These are phyloP conservation scores for Hysterangium stoloniferum DNA, from an alignment of 768 basidiomycete genomes.

Conservation along the genomic window DNA sequence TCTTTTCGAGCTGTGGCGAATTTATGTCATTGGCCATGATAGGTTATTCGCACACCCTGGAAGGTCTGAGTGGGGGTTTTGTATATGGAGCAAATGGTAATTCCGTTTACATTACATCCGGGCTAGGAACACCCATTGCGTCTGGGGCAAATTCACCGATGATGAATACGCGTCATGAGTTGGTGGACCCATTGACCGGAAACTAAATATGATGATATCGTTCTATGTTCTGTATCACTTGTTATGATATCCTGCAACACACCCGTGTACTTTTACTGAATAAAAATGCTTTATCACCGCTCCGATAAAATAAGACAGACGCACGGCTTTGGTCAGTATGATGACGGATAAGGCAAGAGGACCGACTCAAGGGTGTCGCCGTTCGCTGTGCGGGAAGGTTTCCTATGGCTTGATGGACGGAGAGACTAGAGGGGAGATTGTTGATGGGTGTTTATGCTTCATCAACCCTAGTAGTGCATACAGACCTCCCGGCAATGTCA, in stretches of 20 bases:
- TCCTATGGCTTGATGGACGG: too few relatives aligned
- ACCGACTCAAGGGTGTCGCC: too few relatives aligned
- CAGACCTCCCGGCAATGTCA: too few relatives aligned
- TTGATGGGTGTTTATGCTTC: too few relatives aligned
- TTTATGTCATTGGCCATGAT: slow-evolving; percentile 1
- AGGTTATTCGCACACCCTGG: slow-evolving; percentile 77
- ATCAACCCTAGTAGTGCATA: too few relatives aligned
- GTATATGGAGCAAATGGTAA: slow-evolving; percentile 71
- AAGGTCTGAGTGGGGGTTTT: slow-evolving; percentile 79
- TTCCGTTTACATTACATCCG: slow-evolving; percentile 75
- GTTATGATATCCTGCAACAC: background rate
- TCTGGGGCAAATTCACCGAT: slow-evolving; percentile 2
- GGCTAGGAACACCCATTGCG: slow-evolving; percentile 40
- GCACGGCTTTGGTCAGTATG: background rate
- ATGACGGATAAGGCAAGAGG: too few relatives aligned
- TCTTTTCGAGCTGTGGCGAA: background rate
- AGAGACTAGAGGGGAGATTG: too few relatives aligned
- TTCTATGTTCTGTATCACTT: background rate
- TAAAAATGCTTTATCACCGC: background rate
- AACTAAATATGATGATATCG: background rate
- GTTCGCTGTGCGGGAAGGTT: too few relatives aligned
- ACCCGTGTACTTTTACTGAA: background rate
- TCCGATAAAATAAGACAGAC: background rate
- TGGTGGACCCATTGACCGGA: background rate
- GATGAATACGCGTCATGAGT: background rate